Evolutionary conservation across 371 early-diverging fungal species (phyloP).

Genomic region (Apophysomyces trapeziformis): DNA sequence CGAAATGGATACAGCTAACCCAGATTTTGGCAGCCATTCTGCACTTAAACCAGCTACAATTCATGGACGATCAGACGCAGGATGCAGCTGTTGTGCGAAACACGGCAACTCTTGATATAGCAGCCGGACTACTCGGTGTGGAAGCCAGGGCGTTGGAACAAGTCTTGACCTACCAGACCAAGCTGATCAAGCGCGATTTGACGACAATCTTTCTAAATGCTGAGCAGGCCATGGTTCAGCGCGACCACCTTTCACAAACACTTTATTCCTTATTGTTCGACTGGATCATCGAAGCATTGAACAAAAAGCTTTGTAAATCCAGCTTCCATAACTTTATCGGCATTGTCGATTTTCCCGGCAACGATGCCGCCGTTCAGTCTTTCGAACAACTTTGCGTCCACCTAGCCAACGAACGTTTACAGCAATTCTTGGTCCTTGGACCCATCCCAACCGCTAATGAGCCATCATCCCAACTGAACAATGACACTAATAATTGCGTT

Average conservation of each 20-base stretch:
- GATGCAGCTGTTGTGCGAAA: slow-evolving; percentile 71
- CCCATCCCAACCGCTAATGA: too few relatives aligned
- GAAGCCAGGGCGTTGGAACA: slow-evolving; percentile 74
- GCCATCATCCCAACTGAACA: slow-evolving; percentile 52
- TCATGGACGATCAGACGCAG: slow-evolving; percentile 56
- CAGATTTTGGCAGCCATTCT: slow-evolving; percentile 86
- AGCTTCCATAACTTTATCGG: slow-evolving; percentile 67
- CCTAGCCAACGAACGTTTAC: slow-evolving; percentile 82
- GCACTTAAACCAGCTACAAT: slow-evolving; percentile 86
- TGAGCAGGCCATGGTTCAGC: slow-evolving; percentile 69
- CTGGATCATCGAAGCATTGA: slow-evolving; percentile 89
- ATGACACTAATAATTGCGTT: slow-evolving; percentile 57
- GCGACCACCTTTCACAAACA: slow-evolving; percentile 73
- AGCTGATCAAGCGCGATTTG: slow-evolving; percentile 75
- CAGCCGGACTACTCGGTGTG: slow-evolving; percentile 85
- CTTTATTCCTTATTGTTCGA: slow-evolving; percentile 82
- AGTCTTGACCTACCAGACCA: slow-evolving; percentile 81
- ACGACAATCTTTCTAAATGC: slow-evolving; percentile 82
- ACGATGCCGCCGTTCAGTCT: slow-evolving; percentile 23
- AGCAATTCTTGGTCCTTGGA: slow-evolving; percentile 55
- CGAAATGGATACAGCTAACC: slow-evolving; percentile 76
- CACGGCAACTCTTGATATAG: slow-evolving; percentile 65
- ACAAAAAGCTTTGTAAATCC: slow-evolving; percentile 69
- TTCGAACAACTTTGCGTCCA: slow-evolving; percentile 79
- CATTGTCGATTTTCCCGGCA: slow-evolving; percentile 64